Base-by-base conservation (phyloP, 208 protist genomes). In the Naegleria fowleri region DNA sequence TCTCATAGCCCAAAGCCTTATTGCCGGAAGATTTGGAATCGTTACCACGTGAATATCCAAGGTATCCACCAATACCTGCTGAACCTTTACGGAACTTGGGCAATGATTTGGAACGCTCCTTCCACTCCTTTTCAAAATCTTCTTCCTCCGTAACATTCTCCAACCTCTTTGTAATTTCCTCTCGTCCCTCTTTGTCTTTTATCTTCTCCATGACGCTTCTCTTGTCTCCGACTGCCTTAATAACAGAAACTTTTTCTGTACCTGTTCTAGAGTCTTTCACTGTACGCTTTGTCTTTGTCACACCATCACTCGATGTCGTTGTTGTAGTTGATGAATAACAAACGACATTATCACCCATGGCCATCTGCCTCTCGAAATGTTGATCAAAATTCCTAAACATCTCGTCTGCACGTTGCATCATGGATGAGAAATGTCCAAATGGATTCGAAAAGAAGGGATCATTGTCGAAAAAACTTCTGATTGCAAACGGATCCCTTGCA, bases 61-160 rank as follows among this genome's bases (percentile, higher is more conserved):
- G n/a, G n/a, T n/a, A n/a, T n/a, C n/a, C n/a, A n/a, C n/a, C n/a
- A n/a, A 48, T 48, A 48, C 7, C 43, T 48, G 43, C 43, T 48
- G 43, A 7, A 48, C 43, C 43, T 48, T 48, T 48, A 48, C 43
- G 43, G 43, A 48, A 48, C 43, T 48, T 48, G 43, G 58, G 58
- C 25, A 75, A 75, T 2, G 13, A 75, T 75, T 75, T 29, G 16
- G 19, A n/a, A 16, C 25, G 13, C 58, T 75, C 48, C 15, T 87
- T 41, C 83, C 83, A 87, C 52, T 87, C 83, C 29, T 52, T 16
- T 41, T 87, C 83, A 87, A 87, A 87, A n/a, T 87, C 40, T 41
- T 87, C 83, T 41, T 87, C 83, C 19, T 87, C 83, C 19, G 7
- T 87, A 4, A 87, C 41, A 52, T 87, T 87, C 41, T 87, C 83